Conservation (phyloP, 2,329 filamentous ascomycete species). For the Aureobasidium subglaciale region DNA sequence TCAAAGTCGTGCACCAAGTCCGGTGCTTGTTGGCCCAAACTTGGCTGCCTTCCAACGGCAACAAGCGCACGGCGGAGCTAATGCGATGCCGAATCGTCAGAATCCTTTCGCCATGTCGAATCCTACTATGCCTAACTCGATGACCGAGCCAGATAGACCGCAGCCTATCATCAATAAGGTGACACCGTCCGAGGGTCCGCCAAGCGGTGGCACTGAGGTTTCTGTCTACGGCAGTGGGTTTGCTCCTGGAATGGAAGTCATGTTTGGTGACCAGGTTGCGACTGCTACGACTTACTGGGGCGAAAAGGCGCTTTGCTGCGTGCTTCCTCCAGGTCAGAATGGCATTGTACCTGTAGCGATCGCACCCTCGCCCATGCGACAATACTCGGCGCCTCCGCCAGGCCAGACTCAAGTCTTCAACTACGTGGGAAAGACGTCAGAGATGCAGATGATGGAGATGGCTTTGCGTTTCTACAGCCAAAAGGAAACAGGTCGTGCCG, state of each 20-base stretch:
- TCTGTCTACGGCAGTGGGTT: constrained; percentile 77
- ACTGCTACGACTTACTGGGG: constrained; percentile 77
- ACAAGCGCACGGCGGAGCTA: constrained; percentile 20
- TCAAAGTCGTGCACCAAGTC: constrained; percentile 71
- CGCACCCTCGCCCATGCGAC: constrained; percentile 18
- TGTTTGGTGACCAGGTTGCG: constrained; percentile 67
- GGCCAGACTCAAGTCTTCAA: constrained; percentile 45
- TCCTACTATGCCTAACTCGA: constrained; percentile 1
- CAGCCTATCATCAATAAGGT: constrained; percentile 70
- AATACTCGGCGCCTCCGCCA: constrained; percentile 17
- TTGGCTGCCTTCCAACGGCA: constrained; percentile 28
- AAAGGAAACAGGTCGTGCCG: constrained; percentile 27
- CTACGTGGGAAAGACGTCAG: constrained; percentile 65
- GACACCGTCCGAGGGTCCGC: constrained; percentile 75
- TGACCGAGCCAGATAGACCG: constrained; percentile 20
- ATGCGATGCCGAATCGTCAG: constrained; percentile 9
- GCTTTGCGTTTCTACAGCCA: constrained; percentile 38
- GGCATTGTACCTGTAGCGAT: constrained; percentile 67
- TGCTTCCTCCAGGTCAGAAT: constrained; percentile 64
- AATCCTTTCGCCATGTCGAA: constrained; percentile 16
- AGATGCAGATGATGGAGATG: constrained; percentile 52
- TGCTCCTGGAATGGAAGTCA: constrained; percentile 70
- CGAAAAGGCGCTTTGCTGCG: constrained; percentile 69
- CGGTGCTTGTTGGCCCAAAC: constrained; percentile 40
- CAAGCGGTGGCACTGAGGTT: constrained; percentile 77